Conservation (phyloP, 129 eudicot genomes). For the Smallanthus sonchifolius region DNA sequence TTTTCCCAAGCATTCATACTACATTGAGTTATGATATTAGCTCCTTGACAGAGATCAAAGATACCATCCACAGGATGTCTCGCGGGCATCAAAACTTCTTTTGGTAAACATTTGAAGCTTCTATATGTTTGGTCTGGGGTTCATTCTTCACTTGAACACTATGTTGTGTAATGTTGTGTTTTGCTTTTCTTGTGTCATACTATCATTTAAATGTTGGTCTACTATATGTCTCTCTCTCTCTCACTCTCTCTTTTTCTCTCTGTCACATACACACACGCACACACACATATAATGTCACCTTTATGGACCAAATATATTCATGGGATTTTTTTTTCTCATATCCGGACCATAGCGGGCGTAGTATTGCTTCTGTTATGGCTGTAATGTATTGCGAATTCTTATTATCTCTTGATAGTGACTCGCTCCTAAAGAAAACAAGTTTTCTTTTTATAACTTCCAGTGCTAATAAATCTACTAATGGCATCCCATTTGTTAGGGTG, state of each 20-base stretch:
- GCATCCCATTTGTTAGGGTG: slow-evolving; percentile 46
- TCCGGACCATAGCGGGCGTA: neutral
- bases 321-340: neutral
- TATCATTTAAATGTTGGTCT: neutral
- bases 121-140: slow-evolving; percentile 11
- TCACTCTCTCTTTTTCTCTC: too few species aligned
- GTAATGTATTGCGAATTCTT: neutral
- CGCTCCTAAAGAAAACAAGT: neutral
- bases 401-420: neutral
- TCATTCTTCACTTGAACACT: slow-evolving; percentile 3
- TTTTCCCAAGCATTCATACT: slow-evolving; percentile 5
- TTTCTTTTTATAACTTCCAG: neutral
- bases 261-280: too few species aligned
- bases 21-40: slow-evolving; percentile 22
- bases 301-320: neutral
- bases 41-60: slow-evolving; percentile 68
- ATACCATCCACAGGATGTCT: slow-evolving; percentile 90
- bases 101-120: slow-evolving; percentile 47
- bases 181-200: neutral
- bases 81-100: slow-evolving; percentile 89
- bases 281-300: neutral
- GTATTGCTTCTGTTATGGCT: neutral
- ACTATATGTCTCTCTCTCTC: neutral
- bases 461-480: slow-evolving; percentile 13
- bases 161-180: slow-evolving; percentile 13